These are phyloP conservation scores for Scheffersomyces ergatensis DNA, from an alignment of 805 yeast genomes.

Conservation along the genomic window DNA sequence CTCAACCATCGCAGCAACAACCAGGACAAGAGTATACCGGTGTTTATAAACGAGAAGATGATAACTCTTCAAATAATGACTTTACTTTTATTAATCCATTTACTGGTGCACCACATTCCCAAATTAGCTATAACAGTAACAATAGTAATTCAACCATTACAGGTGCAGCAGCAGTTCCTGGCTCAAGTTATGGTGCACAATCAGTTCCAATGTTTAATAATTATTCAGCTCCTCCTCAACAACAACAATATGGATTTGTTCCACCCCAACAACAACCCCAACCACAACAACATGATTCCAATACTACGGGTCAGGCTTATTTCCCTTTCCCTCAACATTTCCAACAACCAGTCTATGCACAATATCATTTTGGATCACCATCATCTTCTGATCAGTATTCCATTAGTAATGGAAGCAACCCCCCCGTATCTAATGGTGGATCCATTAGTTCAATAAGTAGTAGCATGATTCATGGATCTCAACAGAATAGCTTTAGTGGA, in stretches of 20 bases:
- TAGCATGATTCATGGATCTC: constrained; percentile 1
- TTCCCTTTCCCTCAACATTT: constrained; percentile 9
- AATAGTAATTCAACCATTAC: constrained; percentile 1
- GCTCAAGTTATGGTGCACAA: constrained; percentile 1
- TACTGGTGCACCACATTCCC: constrained; percentile 10
- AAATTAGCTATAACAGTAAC: background rate
- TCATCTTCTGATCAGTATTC: background rate
- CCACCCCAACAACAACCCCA: background rate
- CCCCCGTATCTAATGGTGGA: constrained; percentile 7
- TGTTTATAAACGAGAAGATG: constrained; percentile 12
- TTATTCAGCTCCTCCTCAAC: constrained; percentile 8
- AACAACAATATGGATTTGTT: background rate
- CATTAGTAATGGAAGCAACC: constrained; percentile 2
- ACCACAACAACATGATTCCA: constrained; percentile 2
- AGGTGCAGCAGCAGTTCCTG: constrained; percentile 2
- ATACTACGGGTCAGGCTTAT: background rate
- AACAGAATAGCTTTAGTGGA: constrained; percentile 4
- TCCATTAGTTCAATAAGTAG: constrained; percentile 8
- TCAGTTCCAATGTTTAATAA: constrained; percentile 7
- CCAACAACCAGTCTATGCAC: constrained; percentile 8
- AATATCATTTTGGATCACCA: constrained; percentile 1
- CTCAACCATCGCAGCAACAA: constrained; percentile 4
- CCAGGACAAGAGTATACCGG: constrained; percentile 2
- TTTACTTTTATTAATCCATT: constrained; percentile 20
- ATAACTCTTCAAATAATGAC: constrained; percentile 8